A percentile compares a stretch with the other conserved stretches of the same genome.
Evolutionary conservation across 2,329 filamentous ascomycete genomes (phyloP).

Genomic region (Colletotrichum sansevieriae): DNA sequence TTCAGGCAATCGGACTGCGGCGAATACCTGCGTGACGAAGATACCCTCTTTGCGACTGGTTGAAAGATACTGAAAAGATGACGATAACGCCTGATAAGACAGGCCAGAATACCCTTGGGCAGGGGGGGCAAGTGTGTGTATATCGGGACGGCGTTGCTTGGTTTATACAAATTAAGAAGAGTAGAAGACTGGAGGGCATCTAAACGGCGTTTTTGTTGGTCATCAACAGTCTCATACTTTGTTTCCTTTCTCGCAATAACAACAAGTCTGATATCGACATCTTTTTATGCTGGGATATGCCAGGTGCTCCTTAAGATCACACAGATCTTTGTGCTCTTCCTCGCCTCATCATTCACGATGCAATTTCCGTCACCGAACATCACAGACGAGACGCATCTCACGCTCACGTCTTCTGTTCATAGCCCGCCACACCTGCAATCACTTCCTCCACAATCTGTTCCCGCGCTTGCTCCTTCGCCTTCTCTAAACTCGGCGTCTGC

Average conservation of each 20-base stretch:
- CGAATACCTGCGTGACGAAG: constrained; percentile 91
- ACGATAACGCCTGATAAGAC: background rate
- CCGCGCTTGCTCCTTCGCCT: constrained; percentile 41
- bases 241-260: constrained; percentile 9
- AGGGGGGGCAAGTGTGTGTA: constrained; percentile 15
- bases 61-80: constrained; percentile 46
- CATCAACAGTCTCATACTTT: constrained; percentile 32
- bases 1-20: constrained; percentile 96
- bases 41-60: constrained; percentile 71
- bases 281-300: background rate
- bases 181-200: constrained; percentile 36
- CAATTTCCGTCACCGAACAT: background rate
- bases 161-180: constrained; percentile 17
- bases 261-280: constrained; percentile 16
- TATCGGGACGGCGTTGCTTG: constrained; percentile 36
- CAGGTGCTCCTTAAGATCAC: constrained; percentile 17
- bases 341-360: constrained; percentile 8
- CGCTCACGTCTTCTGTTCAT: constrained; percentile 41
- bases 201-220: constrained; percentile 40
- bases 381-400: background rate
- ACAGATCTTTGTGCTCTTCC: background rate
- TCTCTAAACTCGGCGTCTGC: constrained; percentile 58
- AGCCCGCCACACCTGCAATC: constrained; percentile 44
- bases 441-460: constrained; percentile 36
- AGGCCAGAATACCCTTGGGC: constrained; percentile 5